phyloP scores from a whole-genome alignment of 345 rosid species.

The Sapria himalayana region DNA sequence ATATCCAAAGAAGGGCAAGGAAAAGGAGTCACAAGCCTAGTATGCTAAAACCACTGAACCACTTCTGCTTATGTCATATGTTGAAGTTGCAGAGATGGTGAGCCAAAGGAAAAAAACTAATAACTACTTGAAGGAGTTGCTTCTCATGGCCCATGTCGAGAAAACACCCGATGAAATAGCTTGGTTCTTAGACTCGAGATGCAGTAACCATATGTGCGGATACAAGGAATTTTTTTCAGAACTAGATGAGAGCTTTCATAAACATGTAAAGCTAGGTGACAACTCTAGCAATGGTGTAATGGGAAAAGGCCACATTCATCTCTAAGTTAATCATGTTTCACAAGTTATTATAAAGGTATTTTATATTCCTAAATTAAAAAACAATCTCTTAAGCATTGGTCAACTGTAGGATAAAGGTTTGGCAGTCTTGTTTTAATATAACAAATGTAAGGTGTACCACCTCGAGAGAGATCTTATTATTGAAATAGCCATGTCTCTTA shows the following conservation, averaged over 20 bases:
- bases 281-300: neutral
- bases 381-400: too few relatives aligned
- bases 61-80: neutral
- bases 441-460: neutral
- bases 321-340: neutral
- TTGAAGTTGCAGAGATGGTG: neutral
- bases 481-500: neutral
- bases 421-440: neutral
- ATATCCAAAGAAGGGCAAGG: neutral
- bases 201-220: too few relatives aligned
- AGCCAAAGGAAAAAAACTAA: neutral
- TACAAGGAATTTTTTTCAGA: neutral
- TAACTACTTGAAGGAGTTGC: neutral
- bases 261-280: neutral
- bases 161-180: neutral
- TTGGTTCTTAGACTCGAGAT: neutral
- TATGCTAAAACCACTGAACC: neutral
- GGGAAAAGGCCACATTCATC: neutral
- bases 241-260: neutral
- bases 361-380: neutral
- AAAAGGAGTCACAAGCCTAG: neutral
- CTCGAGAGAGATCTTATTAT: neutral
- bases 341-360: neutral
- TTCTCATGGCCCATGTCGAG: neutral
- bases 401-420: neutral